These are phyloP conservation scores for Beauveria sp. DNA, from an alignment of 2,329 filamentous ascomycete genomes.

Conservation along the genomic window DNA sequence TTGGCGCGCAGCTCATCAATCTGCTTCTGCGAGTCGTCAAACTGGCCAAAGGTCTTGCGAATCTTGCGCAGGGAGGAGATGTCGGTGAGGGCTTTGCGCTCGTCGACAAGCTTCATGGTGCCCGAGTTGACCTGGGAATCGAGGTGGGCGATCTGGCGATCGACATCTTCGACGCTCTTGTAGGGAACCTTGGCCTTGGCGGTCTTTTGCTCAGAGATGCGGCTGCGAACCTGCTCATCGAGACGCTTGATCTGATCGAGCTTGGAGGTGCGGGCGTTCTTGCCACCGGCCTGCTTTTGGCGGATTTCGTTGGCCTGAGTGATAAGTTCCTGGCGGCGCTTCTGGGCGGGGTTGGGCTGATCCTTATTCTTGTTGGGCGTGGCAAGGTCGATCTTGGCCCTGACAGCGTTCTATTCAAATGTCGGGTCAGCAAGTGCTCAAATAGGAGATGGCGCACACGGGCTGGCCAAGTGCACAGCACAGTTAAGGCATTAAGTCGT, in stretches of 20 bases:
- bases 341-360: constrained; percentile 69
- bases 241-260: constrained; percentile 89
- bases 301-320: constrained; percentile 77
- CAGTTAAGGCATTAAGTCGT: background rate
- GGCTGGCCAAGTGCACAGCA: background rate
- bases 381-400: constrained; percentile 79
- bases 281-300: constrained; percentile 79
- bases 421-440: constrained; percentile 10
- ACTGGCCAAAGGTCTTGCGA: constrained; percentile 81
- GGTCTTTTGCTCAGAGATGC: constrained; percentile 79
- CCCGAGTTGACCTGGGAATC: constrained; percentile 83
- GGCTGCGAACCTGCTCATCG: constrained; percentile 80
- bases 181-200: constrained; percentile 73
- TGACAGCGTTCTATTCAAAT: constrained; percentile 66
- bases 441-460: constrained; percentile 10
- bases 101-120: constrained; percentile 91
- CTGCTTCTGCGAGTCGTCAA: constrained; percentile 78
- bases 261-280: constrained; percentile 68
- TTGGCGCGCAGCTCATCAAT: constrained; percentile 84
- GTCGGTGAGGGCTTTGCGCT: constrained; percentile 86
- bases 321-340: constrained; percentile 81
- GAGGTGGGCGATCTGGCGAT: constrained; percentile 70
- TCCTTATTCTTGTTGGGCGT: constrained; percentile 68
- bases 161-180: constrained; percentile 83
- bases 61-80: constrained; percentile 78